Evolutionary conservation across 148 eudicot species (phyloP).

Genomic region (Dianthus caryophyllus): DNA sequence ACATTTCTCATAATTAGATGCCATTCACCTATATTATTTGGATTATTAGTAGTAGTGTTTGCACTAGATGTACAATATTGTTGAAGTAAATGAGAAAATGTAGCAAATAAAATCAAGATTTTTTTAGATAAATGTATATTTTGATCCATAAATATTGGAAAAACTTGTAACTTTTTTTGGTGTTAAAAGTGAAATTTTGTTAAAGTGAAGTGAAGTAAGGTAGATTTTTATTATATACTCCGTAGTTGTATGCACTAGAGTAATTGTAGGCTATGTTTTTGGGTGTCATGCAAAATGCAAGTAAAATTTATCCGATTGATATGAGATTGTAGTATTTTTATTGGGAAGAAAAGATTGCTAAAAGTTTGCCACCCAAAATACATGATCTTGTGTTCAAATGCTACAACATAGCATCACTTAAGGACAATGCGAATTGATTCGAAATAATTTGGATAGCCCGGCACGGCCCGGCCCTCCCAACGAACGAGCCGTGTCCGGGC

Average conservation of each 20-base stretch:
- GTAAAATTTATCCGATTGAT: neutral
- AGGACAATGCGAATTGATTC: no score
- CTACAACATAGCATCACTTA: neutral
- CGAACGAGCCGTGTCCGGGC: no score
- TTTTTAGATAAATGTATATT: neutral
- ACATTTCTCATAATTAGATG: constrained; percentile 41
- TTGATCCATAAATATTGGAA: neutral
- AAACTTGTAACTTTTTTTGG: neutral
- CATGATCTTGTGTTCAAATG: constrained; percentile 3
- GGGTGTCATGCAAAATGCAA: constrained; percentile 14
- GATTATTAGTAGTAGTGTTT: neutral
- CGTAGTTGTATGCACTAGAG: neutral
- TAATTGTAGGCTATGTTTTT: constrained; percentile 7
- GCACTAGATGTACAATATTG: neutral
- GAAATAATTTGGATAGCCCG: no score
- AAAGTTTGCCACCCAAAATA: neutral
- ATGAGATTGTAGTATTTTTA: neutral
- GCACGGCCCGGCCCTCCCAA: no score
- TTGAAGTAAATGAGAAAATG: neutral
- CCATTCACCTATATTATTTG: constrained; percentile 34
- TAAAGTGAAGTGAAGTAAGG: neutral
- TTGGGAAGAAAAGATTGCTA: neutral
- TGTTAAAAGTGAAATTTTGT: neutral
- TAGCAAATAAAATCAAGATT: neutral
- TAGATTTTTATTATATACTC: neutral